These are phyloP conservation scores for Metschnikowia matae DNA, from an alignment of 805 yeast genomes.

Conservation along the genomic window DNA sequence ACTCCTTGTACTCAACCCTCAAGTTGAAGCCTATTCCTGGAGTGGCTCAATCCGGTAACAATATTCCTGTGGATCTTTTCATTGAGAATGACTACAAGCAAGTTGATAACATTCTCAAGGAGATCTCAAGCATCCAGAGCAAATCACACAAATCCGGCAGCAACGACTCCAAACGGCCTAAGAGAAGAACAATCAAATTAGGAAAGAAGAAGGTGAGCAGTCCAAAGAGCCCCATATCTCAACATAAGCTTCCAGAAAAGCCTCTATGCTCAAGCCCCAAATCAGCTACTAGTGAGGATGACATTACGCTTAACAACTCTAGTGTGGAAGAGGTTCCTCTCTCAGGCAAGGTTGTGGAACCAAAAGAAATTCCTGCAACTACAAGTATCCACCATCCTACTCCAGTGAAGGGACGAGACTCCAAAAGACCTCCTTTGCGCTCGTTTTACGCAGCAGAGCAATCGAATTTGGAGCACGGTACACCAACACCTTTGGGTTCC, in stretches of 20 bases:
- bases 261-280: not conserved
- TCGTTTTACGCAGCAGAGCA: conserved; percentile 1
- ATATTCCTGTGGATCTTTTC: conserved; percentile 39
- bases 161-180: conserved; percentile 31
- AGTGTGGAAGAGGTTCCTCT: not conserved
- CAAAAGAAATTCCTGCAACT: not conserved
- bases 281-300: not conserved
- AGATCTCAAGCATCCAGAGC: conserved; percentile 45
- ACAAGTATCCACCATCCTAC: conserved; percentile 13
- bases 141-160: conserved; percentile 32
- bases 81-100: conserved; percentile 24
- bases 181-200: conserved; percentile 40
- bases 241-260: not conserved
- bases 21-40: conserved; percentile 26
- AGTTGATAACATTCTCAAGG: conserved; percentile 35
- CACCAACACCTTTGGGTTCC: conserved; percentile 16
- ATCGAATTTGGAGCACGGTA: not conserved
- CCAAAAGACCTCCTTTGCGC: conserved; percentile 9
- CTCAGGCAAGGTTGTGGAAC: not conserved
- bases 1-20: conserved; percentile 34
- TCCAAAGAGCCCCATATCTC: not conserved
- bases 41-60: conserved; percentile 22
- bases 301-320: not conserved
- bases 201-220: conserved; percentile 6
- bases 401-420: conserved; percentile 10